phyloP scores from a whole-genome alignment of 768 basidiomycete genomes.

The Infundibulicybe gibba region DNA sequence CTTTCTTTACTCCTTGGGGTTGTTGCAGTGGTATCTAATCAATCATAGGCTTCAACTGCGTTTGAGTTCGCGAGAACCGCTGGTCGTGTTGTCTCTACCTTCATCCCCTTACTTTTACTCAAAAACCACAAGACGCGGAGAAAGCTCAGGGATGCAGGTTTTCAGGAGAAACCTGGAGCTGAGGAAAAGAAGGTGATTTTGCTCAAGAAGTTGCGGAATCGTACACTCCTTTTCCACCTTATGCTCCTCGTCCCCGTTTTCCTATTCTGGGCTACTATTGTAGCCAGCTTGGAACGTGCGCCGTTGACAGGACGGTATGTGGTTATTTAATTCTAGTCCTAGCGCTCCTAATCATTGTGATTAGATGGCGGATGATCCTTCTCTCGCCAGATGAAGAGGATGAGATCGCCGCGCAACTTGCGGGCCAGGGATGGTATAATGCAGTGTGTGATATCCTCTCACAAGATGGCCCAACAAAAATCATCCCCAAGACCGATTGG shows the following conservation, averaged over 20 bases:
- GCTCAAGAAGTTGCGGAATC: slow-evolving; percentile 43
- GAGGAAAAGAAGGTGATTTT: slow-evolving; percentile 49
- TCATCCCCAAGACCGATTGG: slow-evolving; percentile 83
- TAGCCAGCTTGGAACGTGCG: slow-evolving; percentile 73
- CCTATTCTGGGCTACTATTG: slow-evolving; percentile 64
- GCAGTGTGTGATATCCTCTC: slow-evolving; percentile 80
- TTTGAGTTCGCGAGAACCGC: slow-evolving; percentile 69
- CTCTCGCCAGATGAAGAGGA: slow-evolving; percentile 94
- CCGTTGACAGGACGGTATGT: slow-evolving; percentile 83
- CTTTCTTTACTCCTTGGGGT: not conserved
- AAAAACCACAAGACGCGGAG: slow-evolving; percentile 51
- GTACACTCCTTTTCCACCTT: slow-evolving; percentile 46
- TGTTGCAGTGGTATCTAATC: slow-evolving; percentile 2
- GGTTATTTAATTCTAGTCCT: not conserved
- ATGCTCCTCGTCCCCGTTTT: slow-evolving; percentile 59
- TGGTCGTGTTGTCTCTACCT: slow-evolving; percentile 69
- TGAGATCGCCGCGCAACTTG: slow-evolving; percentile 76
- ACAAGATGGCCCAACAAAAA: slow-evolving; percentile 52
- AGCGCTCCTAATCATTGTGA: slow-evolving; percentile 3
- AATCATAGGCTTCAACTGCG: slow-evolving; percentile 64
- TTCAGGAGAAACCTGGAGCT: slow-evolving; percentile 46
- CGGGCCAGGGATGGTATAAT: slow-evolving; percentile 82
- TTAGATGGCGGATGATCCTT: slow-evolving; percentile 82
- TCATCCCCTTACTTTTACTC: slow-evolving; percentile 66
- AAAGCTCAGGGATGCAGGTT: slow-evolving; percentile 46